Conservation (phyloP, 2,329 filamentous ascomycete genomes). For the Penicillium fuscoglaucum region DNA sequence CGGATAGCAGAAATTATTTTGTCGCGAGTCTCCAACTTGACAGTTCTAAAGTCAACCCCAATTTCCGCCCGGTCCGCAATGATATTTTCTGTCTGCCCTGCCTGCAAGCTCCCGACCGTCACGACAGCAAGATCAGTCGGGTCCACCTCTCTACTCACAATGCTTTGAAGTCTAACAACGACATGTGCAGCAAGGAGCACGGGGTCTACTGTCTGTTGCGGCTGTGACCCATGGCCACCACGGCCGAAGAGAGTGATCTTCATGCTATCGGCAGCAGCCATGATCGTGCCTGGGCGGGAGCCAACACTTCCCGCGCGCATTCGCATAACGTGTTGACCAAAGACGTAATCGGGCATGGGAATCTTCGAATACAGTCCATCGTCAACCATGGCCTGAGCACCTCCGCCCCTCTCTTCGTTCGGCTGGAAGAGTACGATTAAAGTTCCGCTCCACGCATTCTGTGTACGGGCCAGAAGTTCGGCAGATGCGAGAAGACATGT, state of each 20-base stretch:
- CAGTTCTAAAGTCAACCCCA: slow-evolving; percentile 56
- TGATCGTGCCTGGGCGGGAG: slow-evolving; percentile 41
- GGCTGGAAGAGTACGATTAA: slow-evolving; percentile 67
- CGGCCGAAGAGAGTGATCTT: slow-evolving; percentile 59
- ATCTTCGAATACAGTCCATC: slow-evolving; percentile 56
- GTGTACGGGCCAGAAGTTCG: slow-evolving; percentile 49
- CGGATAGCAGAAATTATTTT: slow-evolving; percentile 50
- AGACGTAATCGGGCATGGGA: slow-evolving; percentile 56
- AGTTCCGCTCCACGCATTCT: slow-evolving; percentile 60
- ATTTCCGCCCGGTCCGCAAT: slow-evolving; percentile 58
- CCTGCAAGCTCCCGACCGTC: slow-evolving; percentile 60
- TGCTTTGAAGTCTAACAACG: slow-evolving; percentile 59
- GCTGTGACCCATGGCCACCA: slow-evolving; percentile 59
- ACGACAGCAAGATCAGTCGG: slow-evolving; percentile 57
- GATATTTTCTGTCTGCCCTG: slow-evolving; percentile 61
- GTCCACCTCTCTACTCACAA: slow-evolving; percentile 57
- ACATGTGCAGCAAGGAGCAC: slow-evolving; percentile 58
- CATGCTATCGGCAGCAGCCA: slow-evolving; percentile 48
- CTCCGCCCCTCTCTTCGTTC: slow-evolving; percentile 63
- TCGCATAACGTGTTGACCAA: slow-evolving; percentile 60
- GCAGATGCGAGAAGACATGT: slow-evolving; percentile 57
- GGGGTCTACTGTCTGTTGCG: slow-evolving; percentile 59
- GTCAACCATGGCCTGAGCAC: slow-evolving; percentile 63
- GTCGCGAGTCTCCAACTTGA: slow-evolving; percentile 48
- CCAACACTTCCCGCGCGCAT: slow-evolving; percentile 44